Conservation (phyloP, 495 filamentous ascomycete species). For the Daldinia grandis region DNA sequence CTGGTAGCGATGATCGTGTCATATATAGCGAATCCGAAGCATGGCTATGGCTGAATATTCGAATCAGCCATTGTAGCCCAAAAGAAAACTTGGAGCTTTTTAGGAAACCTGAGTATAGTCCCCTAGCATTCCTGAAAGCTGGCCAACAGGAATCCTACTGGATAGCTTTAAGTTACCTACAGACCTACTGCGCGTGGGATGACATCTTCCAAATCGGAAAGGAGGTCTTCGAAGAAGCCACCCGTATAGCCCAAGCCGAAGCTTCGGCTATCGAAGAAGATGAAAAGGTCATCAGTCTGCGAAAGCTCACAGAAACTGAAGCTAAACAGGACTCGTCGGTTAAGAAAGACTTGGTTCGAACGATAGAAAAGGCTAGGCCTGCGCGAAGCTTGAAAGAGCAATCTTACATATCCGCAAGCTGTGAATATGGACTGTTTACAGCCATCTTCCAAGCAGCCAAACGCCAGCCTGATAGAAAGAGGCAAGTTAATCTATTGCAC, state of each 20-base stretch:
- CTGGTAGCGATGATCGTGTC: conserved; percentile 3
- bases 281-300: conserved; percentile 10
- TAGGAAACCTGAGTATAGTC: conserved; percentile 20
- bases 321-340: neutral
- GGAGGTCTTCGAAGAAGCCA: conserved; percentile 26
- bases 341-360: conserved; percentile 16
- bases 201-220: conserved; percentile 23
- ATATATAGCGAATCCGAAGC: conserved; percentile 21
- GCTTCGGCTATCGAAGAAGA: conserved; percentile 15
- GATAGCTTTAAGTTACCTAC: conserved; percentile 20
- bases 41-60: conserved; percentile 36
- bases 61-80: conserved; percentile 15
- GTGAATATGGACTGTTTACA: conserved; percentile 49
- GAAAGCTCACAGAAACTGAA: neutral
- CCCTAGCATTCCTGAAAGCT: conserved; percentile 36
- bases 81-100: conserved; percentile 39
- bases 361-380: conserved; percentile 19
- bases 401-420: conserved; percentile 23
- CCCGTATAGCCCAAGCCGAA: conserved; percentile 18
- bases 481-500: conserved; percentile 37
- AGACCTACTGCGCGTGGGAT: conserved; percentile 12
- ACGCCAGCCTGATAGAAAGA: conserved; percentile 39
- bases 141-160: conserved; percentile 24
- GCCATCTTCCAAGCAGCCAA: conserved; percentile 44
- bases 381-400: conserved; percentile 1